A percentile compares a stretch with the other conserved stretches of the same genome.
Evolutionary conservation across 495 filamentous ascomycete genomes (phyloP).

Genomic region (Penicillium longicatenatum): DNA sequence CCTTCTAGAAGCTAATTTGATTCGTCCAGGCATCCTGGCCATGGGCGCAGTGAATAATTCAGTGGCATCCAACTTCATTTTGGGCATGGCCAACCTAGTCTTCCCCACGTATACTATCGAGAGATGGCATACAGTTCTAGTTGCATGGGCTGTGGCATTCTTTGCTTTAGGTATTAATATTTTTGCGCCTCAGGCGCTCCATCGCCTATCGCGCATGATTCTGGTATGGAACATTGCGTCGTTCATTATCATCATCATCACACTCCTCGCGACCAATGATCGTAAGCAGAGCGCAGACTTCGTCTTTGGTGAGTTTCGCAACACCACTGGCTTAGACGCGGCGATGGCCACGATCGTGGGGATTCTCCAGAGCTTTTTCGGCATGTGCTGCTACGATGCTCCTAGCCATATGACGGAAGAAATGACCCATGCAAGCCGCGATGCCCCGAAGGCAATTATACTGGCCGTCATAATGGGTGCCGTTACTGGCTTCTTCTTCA

Average conservation of each 20-base stretch:
- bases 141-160: constrained; percentile 46
- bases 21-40: constrained; percentile 21
- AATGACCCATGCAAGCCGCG: constrained; percentile 25
- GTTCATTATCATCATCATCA: constrained; percentile 51
- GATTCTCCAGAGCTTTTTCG: constrained; percentile 52
- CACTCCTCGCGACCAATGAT: constrained; percentile 49
- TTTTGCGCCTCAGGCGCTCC: constrained; percentile 44
- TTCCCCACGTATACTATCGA: constrained; percentile 50
- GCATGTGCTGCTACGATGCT: constrained; percentile 52
- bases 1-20: background rate
- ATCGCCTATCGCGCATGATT: constrained; percentile 47
- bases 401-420: constrained; percentile 40
- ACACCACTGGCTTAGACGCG: constrained; percentile 50
- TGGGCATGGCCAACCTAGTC: constrained; percentile 51
- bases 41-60: constrained; percentile 59
- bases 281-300: constrained; percentile 53
- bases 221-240: constrained; percentile 54
- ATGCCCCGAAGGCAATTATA: constrained; percentile 26
- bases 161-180: constrained; percentile 44
- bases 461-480: constrained; percentile 42
- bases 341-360: constrained; percentile 52
- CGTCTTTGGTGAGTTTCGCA: constrained; percentile 57
- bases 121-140: constrained; percentile 54
- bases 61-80: constrained; percentile 51
- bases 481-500: constrained; percentile 53